A percentile compares a stretch with the other conserved stretches of the same genome.
phyloP scores from a whole-genome alignment of 768 basidiomycete species.

The Bullera alba region DNA sequence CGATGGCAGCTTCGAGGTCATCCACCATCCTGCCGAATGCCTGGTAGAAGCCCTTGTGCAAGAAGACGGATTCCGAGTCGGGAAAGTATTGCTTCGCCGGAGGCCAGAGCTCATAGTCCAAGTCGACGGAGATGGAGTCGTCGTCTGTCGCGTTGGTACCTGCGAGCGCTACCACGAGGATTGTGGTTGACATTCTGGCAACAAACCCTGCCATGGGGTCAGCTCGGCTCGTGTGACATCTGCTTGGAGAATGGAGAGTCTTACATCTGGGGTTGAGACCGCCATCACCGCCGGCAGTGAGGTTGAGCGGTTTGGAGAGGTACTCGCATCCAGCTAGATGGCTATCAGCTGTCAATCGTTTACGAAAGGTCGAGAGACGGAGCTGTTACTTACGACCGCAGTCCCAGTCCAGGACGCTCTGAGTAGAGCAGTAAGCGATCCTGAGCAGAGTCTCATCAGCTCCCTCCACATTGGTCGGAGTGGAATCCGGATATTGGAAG shows the following conservation, averaged over 20 bases:
- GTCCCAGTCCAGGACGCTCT: neutral
- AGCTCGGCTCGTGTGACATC: neutral
- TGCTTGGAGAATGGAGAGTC: neutral
- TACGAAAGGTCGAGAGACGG: neutral
- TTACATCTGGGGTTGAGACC: slow-evolving; percentile 2
- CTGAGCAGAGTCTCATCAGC: neutral
- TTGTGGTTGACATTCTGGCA: neutral
- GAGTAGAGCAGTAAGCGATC: neutral
- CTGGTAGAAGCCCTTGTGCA: slow-evolving; percentile 3
- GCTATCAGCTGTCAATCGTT: neutral
- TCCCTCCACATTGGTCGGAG: too few species aligned
- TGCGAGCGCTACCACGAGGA: neutral
- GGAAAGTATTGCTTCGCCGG: neutral
- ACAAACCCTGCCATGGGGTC: neutral
- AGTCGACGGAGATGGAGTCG: slow-evolving; percentile 2
- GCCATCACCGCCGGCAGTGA: slow-evolving; percentile 6
- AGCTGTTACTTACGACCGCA: slow-evolving; percentile 1
- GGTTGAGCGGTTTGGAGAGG: neutral
- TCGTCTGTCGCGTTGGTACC: slow-evolving; percentile 1
- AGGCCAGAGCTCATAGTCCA: neutral
- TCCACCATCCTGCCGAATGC: slow-evolving; percentile 1
- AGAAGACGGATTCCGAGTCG: neutral
- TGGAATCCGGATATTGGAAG: too few species aligned
- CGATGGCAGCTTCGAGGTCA: neutral
- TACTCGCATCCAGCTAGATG: slow-evolving; percentile 1